phyloP scores from a whole-genome alignment of 768 basidiomycete species.

The Tylopilus subfusipes region DNA sequence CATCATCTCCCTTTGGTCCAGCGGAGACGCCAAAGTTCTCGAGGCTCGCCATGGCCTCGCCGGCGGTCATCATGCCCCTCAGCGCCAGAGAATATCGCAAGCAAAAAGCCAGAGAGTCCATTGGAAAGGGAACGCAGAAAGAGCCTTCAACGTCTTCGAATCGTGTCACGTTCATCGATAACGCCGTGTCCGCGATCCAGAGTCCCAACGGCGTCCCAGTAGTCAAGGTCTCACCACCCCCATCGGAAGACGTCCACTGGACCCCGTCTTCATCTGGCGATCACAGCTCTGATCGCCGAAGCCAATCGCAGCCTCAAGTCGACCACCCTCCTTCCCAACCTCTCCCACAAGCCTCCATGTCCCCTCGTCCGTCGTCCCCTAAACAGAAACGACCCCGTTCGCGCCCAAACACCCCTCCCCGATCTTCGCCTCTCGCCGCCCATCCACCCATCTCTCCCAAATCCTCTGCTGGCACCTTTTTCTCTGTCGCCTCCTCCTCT shows the following conservation, averaged over 20 bases:
- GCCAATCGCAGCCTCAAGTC: conserved; percentile 5
- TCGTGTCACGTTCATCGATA: conserved; percentile 16
- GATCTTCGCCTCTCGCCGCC: conserved; percentile 9
- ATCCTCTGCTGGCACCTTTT: conserved; percentile 28
- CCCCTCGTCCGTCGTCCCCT: conserved; percentile 4
- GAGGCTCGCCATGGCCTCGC: conserved; percentile 26
- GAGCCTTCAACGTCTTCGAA: not conserved
- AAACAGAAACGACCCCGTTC: conserved; percentile 16
- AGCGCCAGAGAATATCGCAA: conserved; percentile 29
- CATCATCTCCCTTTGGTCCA: conserved; percentile 30
- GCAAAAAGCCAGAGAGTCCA: conserved; percentile 10
- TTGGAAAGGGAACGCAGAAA: conserved; percentile 9
- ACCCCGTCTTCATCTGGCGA: not conserved
- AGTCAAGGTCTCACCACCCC: conserved; percentile 17
- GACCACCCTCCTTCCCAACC: not conserved
- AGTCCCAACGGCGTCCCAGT: conserved; percentile 2
- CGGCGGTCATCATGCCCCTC: conserved; percentile 31
- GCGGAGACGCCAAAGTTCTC: conserved; percentile 29
- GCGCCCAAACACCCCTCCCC: conserved; percentile 17
- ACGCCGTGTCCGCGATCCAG: not conserved
- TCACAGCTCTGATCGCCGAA: not conserved
- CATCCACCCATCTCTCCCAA: conserved; percentile 23
- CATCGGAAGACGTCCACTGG: not conserved
- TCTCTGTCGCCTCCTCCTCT: conserved; percentile 15
- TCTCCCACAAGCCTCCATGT: conserved; percentile 1